Evolutionary conservation across 2,329 filamentous ascomycete species (phyloP), one percentile per base, ranked within the genome.

Genomic region (Ophiostoma quercus): DNA sequence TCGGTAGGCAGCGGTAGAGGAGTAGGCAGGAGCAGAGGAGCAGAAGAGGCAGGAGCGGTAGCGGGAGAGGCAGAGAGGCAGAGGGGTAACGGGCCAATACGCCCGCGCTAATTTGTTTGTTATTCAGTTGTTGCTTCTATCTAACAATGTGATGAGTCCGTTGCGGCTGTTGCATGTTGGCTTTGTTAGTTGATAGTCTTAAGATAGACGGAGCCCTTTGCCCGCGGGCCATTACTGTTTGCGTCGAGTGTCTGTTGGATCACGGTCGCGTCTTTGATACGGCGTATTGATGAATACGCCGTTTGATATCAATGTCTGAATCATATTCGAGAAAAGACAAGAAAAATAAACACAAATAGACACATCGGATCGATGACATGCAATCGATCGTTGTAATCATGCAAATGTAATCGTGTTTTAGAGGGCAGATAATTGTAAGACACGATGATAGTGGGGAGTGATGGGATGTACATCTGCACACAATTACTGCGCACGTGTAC

Each of bases 171-270:
- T 7, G 43, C 12, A 19, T 54, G 6, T 14, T 54, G 16, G 19
- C 47, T 9, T 25, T 25, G 51, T 32, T 62, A 14, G 16, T 47
- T 47, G 5, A 7, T 7, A 1, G 43, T 19, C n/a, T n/a, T n/a
- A n/a, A n/a, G 19, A 14, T 14, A 34, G 34, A 34, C 25, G 34
- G 11, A 41, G 51, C 51, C 19, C 19, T 54, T 54, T 6, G 47
- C 7, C 6, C 11, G 25, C 54, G 54, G 57, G 22, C 25, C 16
- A 19, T 62, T 62, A 5, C 57, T 62, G 57, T 32, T 62, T 62
- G 54, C 54, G 25, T 32, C 57, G 3, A 62, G 57, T 60, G 54
- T 62, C 25, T 62, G 57, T 62, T 62, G 57, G 57, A 22, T 34
- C 34, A 34, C 34, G 34, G 22, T 25, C 51, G 51, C 51, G n/a